Base-by-base conservation (phyloP, 129 eudicot genomes). In the Saposhnikovia divaricata region DNA sequence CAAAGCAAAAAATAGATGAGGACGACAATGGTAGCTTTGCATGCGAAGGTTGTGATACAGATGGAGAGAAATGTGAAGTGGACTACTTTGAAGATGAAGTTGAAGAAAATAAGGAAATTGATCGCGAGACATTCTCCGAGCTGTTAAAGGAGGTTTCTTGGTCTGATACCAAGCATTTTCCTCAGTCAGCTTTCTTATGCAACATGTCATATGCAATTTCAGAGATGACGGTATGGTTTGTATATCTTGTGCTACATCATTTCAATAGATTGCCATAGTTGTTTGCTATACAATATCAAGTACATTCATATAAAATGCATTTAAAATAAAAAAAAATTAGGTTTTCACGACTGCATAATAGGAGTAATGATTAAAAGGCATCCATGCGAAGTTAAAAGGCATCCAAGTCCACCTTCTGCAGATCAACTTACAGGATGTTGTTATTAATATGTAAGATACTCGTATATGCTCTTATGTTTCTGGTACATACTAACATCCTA, bases 191-290 rank as follows among this genome's bases (percentile, higher is more conserved):
- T 71, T 93, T 93, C 87, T 81, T 93, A 42, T 84, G 92, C 85
- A 93, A 93, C 86, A 86, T 89, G 93, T 96, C 96, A 4, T 93
- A 93, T 81, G 93, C 82, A 77, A 93, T 93, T 84, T 86, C 91
- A 19, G 90, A 93, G 74, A 93, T 93, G 57, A 89, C 88, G 93
- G 98, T 93, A 85, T 80, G 84, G 77, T 78, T 14, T 45, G 37
- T 2, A 21, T 55, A 21, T 57, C 7, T 57, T 57, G 23, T 57
- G 28, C 28, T 51, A 9, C 21, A 23, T 19, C n/a, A 72, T 25
- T 63, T 53, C 25, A 53, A 21, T 21, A 53, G 27, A 21, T 51
- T 18, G n/a, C n/a, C 6, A 4, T 51, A 51, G 61, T 51, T 51
- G n/a, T 51, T 51, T 51, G 61, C 19, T 19, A 1, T 4, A 51